Conservation (phyloP, 345 rosid genomes). For the Heritiera littoralis region DNA sequence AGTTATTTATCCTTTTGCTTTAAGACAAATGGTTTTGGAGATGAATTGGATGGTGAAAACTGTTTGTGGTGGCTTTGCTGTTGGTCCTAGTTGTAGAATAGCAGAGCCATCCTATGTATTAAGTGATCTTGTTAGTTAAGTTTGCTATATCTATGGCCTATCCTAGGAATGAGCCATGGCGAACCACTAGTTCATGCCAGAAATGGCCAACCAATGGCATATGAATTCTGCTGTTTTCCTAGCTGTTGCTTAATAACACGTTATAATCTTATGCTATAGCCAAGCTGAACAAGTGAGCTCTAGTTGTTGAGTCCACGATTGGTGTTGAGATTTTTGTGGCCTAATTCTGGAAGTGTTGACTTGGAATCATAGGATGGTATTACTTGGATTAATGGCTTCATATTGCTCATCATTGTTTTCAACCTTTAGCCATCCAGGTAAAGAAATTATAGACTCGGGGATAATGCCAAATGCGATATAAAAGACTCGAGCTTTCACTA, state of each 20-base stretch:
- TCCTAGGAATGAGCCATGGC: not conserved
- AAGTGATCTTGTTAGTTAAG: not conserved
- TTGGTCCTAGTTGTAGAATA: not conserved
- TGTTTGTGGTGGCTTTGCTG: not conserved
- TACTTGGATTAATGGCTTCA: not conserved
- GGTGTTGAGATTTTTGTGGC: constrained; percentile 4
- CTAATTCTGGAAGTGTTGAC: not conserved
- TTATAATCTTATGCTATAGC: not conserved
- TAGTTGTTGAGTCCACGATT: not conserved
- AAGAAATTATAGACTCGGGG: not conserved
- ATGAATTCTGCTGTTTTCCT: not conserved
- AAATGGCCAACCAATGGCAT: not conserved
- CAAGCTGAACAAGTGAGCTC: not conserved
- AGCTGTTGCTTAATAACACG: not conserved
- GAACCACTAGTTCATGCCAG: not conserved
- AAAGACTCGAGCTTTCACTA: not conserved
- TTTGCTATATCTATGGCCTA: not conserved
- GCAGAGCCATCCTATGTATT: not conserved
- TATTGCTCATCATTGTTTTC: not conserved
- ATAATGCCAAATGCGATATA: not conserved
- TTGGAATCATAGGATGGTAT: not conserved
- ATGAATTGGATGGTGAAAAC: not conserved
- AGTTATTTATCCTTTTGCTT: not conserved
- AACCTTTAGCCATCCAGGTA: not conserved
- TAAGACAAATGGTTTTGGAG: not conserved